Evolutionary conservation across 306 rosid genomes (phyloP), one percentile per base, ranked within the genome.

Genomic region (Carpinus viminea): DNA sequence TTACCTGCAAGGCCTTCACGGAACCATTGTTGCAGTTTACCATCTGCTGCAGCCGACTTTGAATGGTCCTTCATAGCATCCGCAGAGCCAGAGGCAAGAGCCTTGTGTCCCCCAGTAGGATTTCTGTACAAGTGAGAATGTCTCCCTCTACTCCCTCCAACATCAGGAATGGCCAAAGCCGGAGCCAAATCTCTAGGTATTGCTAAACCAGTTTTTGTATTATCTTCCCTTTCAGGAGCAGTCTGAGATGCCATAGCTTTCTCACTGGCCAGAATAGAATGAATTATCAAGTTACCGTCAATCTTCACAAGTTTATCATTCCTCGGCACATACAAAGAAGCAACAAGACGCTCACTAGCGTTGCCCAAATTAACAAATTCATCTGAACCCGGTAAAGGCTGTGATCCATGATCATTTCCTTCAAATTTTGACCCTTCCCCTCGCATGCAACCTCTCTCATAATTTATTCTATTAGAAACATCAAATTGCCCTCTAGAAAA

Each of bases 1-100:
- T 85, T 82, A 94, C 98, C 98, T 84, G 97, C 97, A 83, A 91
- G 84, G 9, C 98, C 99, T 87, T 96, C 99, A n/a, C 88, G 94
- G 83, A 96, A 96, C 99, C 98, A 93, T 88, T 93, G 98, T 65
- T 91, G 98, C 78, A 91, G 91, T 81, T 83, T 90, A 72, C 99
- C 97, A 89, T 96, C 93, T 78, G 89, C 85, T n/a, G 89, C 80
- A 28, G 88, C 77, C 75, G 96, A 84, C 82, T 88, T 89, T 76
- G 82, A 72, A 68, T 76, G 91, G 85, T 88, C 88, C 84, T 85
- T 90, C 82, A 78, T 81, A 73, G 80, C 79, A 69, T 89, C 87
- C 71, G 88, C 45, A 15, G 93, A 82, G 74, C 94, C 87, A 70
- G 91, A 78, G 54, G 90, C 66, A 56, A 95, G 91, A 74, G 96